phyloP scores from a whole-genome alignment of 352 stramenopile species.

The Phytophthora fragariaefolia region DNA sequence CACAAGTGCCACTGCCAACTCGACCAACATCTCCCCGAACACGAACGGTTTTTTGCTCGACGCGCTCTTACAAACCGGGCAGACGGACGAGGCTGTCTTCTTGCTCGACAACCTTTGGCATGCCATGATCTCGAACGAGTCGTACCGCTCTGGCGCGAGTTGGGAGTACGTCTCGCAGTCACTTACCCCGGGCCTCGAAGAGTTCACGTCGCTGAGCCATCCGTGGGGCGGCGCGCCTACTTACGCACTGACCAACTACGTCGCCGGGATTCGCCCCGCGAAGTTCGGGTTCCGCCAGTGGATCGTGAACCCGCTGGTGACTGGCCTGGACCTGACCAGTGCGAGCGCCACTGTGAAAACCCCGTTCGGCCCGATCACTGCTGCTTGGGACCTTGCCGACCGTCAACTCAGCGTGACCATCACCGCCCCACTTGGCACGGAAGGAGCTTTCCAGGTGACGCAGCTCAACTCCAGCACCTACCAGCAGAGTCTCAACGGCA shows the following conservation, averaged over 20 bases:
- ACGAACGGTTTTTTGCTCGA: constrained; percentile 43
- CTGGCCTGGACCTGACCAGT: constrained; percentile 32
- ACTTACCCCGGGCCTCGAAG: constrained; percentile 19
- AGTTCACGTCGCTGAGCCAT: constrained; percentile 38
- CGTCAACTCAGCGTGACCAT: constrained; percentile 21
- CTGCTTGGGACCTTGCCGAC: constrained; percentile 9
- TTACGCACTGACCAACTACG: constrained; percentile 42
- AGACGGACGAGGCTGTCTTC: constrained; percentile 30
- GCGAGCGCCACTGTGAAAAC: constrained; percentile 35
- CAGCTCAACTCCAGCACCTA: constrained; percentile 15
- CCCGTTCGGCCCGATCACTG: constrained; percentile 19
- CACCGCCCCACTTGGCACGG: constrained; percentile 17
- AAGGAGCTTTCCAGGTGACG: constrained; percentile 25
- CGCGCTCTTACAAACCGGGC: constrained; percentile 26
- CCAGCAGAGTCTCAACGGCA: constrained; percentile 2
- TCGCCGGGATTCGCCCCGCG: constrained; percentile 31
- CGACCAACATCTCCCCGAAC: constrained; percentile 37
- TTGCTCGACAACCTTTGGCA: constrained; percentile 39
- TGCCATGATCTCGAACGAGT: constrained; percentile 38
- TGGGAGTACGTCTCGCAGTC: constrained; percentile 41
- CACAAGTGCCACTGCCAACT: constrained; percentile 22
- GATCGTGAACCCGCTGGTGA: constrained; percentile 39
- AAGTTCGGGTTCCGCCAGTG: constrained; percentile 37
- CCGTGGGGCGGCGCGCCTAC: constrained; percentile 35
- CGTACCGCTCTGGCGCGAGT: constrained; percentile 23